Conservation (phyloP, 768 basidiomycete genomes). For the Boletus rubroflammeus region DNA sequence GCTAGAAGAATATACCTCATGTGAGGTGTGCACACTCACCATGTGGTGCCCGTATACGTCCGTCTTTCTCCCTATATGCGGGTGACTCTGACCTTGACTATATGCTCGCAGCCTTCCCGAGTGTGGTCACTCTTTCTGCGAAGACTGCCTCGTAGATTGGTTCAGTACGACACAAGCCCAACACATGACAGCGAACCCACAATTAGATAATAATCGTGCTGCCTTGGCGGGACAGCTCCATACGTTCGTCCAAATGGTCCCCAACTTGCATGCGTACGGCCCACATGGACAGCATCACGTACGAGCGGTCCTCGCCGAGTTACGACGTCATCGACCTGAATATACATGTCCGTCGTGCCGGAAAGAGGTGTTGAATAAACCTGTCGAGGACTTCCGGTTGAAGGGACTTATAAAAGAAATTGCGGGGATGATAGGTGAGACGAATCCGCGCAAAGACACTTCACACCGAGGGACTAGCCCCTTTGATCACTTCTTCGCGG, state of each 20-base stretch:
- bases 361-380: conserved; percentile 42
- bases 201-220: conserved; percentile 36
- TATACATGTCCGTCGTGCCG: conserved; percentile 73
- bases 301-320: conserved; percentile 15
- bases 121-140: conserved; percentile 73
- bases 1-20: conserved; percentile 53
- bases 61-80: conserved; percentile 23
- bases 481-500: conserved; percentile 48
- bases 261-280: conserved; percentile 19
- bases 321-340: conserved; percentile 38
- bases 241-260: conserved; percentile 17
- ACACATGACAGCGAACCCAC: conserved; percentile 47
- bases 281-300: conserved; percentile 17
- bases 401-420: conserved; percentile 54
- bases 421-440: conserved; percentile 47
- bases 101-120: conserved; percentile 45
- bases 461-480: conserved; percentile 19
- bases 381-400: conserved; percentile 58
- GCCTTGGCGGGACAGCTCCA: conserved; percentile 16
- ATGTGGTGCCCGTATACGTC: conserved; percentile 71
- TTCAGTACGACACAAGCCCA: conserved; percentile 46
- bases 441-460: conserved; percentile 31
- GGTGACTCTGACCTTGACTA: neutral
- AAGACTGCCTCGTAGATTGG: conserved; percentile 55
- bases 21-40: conserved; percentile 60